Evolutionary conservation across 2,329 filamentous ascomycete genomes (phyloP), one percentile per base, ranked within the genome.

Genomic region (Domatiomyces catenatus): DNA sequence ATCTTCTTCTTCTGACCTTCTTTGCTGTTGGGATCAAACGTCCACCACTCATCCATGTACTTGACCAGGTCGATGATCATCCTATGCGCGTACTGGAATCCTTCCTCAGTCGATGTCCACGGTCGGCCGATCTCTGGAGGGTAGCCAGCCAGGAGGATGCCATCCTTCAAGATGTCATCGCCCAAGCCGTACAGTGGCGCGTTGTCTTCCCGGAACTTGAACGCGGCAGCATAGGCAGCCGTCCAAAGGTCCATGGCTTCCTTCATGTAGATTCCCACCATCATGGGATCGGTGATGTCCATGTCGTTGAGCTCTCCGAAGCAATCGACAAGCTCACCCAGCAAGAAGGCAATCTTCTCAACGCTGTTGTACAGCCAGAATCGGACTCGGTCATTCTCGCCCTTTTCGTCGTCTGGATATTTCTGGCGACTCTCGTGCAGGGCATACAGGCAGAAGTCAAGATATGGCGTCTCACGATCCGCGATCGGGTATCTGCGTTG

Each of bases 291-390:
- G 39, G 80, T 71, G 55, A 80, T 68, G 4, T 75, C 68, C 8
- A 77, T 79, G 50, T 79, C 77, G 60, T 82, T 83, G 52, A 83
- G 72, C 50, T 83, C 77, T 63, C 85, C 86, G 64, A 90, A 81
- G 12, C 81, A 80, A 63, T 84, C 81, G 59, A 80, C 84, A 7
- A 84, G 80, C 83, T 85, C 92, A 0, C 84, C 83, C 46, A 93
- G 74, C 44, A 92, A 79, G 50, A 84, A 72, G 50, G 88, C 80
- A 57, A 93, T 74, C 24, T 77, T 76, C 65, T 78, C 77, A 28
- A 88, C 73, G 61, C 89, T 84, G 58, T 84, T 76, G 54, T 88
- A 74, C 61, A 95, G 94, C 80, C 86, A 95, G 59, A 87, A 81
- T n/a, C 88, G 79, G 15, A 94, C 80, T 6, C 76, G 73, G 61